Percentiles rank a stretch among this genome's conserved stretches.
phyloP scores from a whole-genome alignment of 805 yeast genomes.

The Lipomyces lipofer region DNA sequence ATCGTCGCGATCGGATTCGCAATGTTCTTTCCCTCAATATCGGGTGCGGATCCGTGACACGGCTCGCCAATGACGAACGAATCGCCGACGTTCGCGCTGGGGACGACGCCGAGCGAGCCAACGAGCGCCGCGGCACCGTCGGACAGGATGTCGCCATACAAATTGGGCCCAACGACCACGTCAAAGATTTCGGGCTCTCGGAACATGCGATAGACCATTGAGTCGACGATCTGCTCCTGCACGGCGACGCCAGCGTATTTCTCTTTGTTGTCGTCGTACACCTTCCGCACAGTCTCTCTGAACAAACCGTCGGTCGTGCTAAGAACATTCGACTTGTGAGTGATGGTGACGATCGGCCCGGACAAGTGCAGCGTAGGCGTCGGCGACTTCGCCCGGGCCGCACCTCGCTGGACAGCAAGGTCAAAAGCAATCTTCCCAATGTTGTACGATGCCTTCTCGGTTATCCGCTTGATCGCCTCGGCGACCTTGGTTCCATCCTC shows the following conservation, averaged over 20 bases:
- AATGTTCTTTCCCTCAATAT: constrained; percentile 77
- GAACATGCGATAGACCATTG: constrained; percentile 98
- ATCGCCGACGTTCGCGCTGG: constrained; percentile 97
- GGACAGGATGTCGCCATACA: constrained; percentile 94
- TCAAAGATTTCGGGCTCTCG: constrained; percentile 97
- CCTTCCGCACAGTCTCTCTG: constrained; percentile 77
- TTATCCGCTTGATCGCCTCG: constrained; percentile 95
- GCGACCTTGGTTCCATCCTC: constrained; percentile 87
- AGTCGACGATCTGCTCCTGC: constrained; percentile 97
- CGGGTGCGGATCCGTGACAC: constrained; percentile 99
- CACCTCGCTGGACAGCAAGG: constrained; percentile 88
- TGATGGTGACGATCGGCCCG: constrained; percentile 80
- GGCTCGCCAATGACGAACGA: constrained; percentile 97
- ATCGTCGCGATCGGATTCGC: constrained; percentile 97
- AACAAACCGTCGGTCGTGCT: constrained; percentile 92
- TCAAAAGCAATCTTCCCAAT: constrained; percentile 91
- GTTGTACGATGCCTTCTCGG: constrained; percentile 79
- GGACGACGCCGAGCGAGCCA: constrained; percentile 97
- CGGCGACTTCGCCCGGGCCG: constrained; percentile 58
- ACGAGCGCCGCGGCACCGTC: constrained; percentile 99
- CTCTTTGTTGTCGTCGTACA: constrained; percentile 55
- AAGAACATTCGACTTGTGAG: constrained; percentile 95
- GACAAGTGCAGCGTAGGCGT: constrained; percentile 45
- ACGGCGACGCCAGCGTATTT: constrained; percentile 60
- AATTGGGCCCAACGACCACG: constrained; percentile 97